Conservation (phyloP, 2,329 filamentous ascomycete species). For the Shiraia bambusicola region DNA sequence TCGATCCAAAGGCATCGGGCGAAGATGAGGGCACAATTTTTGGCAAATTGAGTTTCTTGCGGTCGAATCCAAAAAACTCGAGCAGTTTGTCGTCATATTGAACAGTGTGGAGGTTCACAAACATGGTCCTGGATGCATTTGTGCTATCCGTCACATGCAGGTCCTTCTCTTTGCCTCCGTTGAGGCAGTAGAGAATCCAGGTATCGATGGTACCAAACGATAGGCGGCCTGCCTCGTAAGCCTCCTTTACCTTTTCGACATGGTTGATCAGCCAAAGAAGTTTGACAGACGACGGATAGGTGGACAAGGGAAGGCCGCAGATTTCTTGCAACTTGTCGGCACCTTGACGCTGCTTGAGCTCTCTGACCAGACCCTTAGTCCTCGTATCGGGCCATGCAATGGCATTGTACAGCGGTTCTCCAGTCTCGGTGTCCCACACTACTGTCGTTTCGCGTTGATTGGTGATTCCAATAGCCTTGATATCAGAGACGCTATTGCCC, state of each 20-base stretch:
- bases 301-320: slow-evolving; percentile 81
- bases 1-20: slow-evolving; percentile 67
- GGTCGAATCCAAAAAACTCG: slow-evolving; percentile 76
- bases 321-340: slow-evolving; percentile 69
- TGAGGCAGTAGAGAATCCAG: slow-evolving; percentile 84
- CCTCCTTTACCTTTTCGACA: slow-evolving; percentile 66
- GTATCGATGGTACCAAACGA: slow-evolving; percentile 86
- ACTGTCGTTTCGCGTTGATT: slow-evolving; percentile 89
- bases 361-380: slow-evolving; percentile 72
- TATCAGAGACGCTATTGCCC: slow-evolving; percentile 67
- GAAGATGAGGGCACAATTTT: slow-evolving; percentile 82
- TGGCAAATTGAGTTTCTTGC: slow-evolving; percentile 72
- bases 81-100: slow-evolving; percentile 78
- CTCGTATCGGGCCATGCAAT: slow-evolving; percentile 88
- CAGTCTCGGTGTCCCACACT: slow-evolving; percentile 79
- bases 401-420: slow-evolving; percentile 78
- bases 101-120: slow-evolving; percentile 82
- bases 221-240: slow-evolving; percentile 74
- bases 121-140: slow-evolving; percentile 90
- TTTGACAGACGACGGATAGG: slow-evolving; percentile 86
- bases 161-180: slow-evolving; percentile 67
- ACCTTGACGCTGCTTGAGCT: slow-evolving; percentile 67
- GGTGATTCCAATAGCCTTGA: slow-evolving; percentile 80
- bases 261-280: slow-evolving; percentile 80
- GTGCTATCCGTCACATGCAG: slow-evolving; percentile 82